Percentiles rank a stretch among this genome's conserved stretches.
Conservation (phyloP, 2,329 filamentous ascomycete species). For the Colletotrichum sp. region DNA sequence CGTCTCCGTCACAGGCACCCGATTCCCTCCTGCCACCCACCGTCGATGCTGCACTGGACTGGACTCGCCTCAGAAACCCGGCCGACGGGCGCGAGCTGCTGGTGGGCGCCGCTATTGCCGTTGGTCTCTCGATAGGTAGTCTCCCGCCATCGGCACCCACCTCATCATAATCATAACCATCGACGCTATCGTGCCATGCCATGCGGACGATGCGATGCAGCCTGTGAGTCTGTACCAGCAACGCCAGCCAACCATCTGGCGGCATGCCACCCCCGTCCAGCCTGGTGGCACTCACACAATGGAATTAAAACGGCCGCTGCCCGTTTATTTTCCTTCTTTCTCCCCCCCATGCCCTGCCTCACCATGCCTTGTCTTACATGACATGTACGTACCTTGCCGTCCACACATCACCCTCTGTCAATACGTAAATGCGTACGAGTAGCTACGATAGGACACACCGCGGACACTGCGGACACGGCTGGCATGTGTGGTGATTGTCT, state of each 20-base stretch:
- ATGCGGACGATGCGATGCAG: neutral
- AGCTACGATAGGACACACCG: neutral
- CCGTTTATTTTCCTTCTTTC: neutral
- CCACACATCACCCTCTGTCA: neutral
- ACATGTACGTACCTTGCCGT: conserved; percentile 1
- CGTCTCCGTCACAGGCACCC: too few species aligned
- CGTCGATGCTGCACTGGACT: too few species aligned
- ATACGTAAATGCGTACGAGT: neutral
- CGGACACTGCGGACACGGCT: neutral
- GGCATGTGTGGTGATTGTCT: neutral
- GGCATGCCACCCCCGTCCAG: neutral
- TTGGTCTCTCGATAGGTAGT: neutral
- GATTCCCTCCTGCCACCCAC: too few species aligned
- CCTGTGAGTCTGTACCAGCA: neutral
- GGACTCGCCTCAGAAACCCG: neutral
- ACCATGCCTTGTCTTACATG: conserved; percentile 3
- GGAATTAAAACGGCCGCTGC: neutral
- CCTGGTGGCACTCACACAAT: neutral
- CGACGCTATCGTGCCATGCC: neutral
- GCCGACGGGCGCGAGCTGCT: neutral
- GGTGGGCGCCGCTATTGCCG: neutral
- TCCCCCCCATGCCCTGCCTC: neutral
- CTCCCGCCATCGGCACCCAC: neutral
- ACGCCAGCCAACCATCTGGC: neutral
- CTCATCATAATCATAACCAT: neutral